Conservation (phyloP, 495 filamentous ascomycete species). For the Penicillium bialowiezense region DNA sequence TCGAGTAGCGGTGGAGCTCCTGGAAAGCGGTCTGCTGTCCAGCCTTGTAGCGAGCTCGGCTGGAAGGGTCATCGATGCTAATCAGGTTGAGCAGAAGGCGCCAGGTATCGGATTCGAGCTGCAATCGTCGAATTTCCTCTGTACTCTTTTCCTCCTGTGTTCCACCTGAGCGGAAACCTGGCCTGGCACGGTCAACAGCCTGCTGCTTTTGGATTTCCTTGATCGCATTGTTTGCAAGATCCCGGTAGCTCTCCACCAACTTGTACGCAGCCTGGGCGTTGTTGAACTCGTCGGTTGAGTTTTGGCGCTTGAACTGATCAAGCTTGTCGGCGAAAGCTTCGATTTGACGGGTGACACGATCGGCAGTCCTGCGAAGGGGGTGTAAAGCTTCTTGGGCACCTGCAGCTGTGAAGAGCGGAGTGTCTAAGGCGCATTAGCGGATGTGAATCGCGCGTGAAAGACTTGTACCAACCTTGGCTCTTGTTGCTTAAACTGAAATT, state of each 20-base stretch:
- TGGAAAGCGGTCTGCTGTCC: conserved; percentile 41
- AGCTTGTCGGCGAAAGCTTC: conserved; percentile 64
- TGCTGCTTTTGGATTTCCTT: conserved; percentile 37
- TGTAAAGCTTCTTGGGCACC: conserved; percentile 51
- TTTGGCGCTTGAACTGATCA: conserved; percentile 54
- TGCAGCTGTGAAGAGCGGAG: conserved; percentile 46
- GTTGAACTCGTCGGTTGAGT: conserved; percentile 32
- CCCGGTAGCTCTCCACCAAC: conserved; percentile 43
- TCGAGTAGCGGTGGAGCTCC: conserved; percentile 54
- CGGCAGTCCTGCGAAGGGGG: conserved; percentile 55
- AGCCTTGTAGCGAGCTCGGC: conserved; percentile 30
- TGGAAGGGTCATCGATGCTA: conserved; percentile 46
- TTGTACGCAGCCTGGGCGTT: conserved; percentile 43
- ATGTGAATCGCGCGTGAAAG: neutral
- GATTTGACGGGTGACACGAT: conserved; percentile 60
- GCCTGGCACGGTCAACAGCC: conserved; percentile 35
- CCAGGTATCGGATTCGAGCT: conserved; percentile 84
- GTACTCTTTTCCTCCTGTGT: conserved; percentile 35
- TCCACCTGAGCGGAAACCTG: conserved; percentile 27
- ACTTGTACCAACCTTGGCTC: conserved; percentile 14
- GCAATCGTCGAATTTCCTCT: conserved; percentile 61
- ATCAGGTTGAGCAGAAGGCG: conserved; percentile 69
- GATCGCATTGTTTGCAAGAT: conserved; percentile 38
- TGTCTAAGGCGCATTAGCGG: conserved; percentile 20
- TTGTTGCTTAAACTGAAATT: conserved; percentile 8